Conservation (phyloP, 1,284 basidiomycete genomes). For the Mycena citricolor region DNA sequence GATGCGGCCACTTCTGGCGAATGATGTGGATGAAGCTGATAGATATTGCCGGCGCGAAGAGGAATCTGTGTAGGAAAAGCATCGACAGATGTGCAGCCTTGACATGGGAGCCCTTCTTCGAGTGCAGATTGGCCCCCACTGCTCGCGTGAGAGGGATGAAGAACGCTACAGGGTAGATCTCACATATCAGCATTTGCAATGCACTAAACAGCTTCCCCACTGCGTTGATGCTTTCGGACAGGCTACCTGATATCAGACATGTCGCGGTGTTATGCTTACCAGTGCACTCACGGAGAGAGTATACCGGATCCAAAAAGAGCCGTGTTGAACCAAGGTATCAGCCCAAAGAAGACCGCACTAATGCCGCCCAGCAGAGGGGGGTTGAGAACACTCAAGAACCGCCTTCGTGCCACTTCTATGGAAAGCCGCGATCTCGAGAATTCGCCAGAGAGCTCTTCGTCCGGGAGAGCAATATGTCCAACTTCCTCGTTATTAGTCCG, state of each 20-base stretch:
- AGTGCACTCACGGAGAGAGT: conserved; percentile 14
- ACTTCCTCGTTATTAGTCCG: conserved; percentile 2
- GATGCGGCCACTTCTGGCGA: conserved; percentile 16
- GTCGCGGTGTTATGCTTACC: too few relatives aligned
- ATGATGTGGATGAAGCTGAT: conserved; percentile 19
- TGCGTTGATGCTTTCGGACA: conserved; percentile 19
- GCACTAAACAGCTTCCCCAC: conserved; percentile 22
- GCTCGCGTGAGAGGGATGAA: not conserved
- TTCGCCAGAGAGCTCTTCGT: not conserved
- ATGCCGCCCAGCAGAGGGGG: conserved; percentile 18
- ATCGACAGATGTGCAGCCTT: conserved; percentile 10
- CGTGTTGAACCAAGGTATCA: conserved; percentile 19
- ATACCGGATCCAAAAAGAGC: conserved; percentile 20
- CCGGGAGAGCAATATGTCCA: conserved; percentile 11
- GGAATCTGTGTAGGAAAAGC: conserved; percentile 22
- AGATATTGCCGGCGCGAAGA: conserved; percentile 18
- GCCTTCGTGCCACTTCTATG: conserved; percentile 1
- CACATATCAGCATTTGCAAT: conserved; percentile 21
- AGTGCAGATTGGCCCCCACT: conserved; percentile 21
- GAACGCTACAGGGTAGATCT: not conserved
- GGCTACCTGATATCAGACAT: conserved; percentile 2
- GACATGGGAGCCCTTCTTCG: conserved; percentile 15
- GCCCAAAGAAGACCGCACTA: conserved; percentile 14
- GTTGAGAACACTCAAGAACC: conserved; percentile 11
- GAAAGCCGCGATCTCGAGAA: not conserved